Evolutionary conservation across 192 early-diverging fungal genomes (phyloP).

Genomic region (Dimargaris xerosporica): DNA sequence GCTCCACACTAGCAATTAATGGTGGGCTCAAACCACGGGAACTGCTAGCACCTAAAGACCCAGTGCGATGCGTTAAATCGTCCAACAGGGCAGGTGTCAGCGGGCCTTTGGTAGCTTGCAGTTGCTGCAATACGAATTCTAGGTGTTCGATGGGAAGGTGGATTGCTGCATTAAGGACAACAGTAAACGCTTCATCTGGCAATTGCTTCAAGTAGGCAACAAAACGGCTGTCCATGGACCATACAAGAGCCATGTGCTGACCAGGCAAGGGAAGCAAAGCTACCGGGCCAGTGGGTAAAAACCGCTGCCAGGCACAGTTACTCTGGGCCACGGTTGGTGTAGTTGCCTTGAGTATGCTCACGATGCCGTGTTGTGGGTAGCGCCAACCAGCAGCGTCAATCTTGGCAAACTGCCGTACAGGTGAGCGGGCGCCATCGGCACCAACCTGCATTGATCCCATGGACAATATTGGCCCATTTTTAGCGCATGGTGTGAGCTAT

Average conservation of each 20-base stretch:
- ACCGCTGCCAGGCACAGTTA: conserved; percentile 70
- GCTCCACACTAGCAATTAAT: conserved; percentile 38
- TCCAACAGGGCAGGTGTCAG: background rate
- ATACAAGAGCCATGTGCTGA: conserved; percentile 62
- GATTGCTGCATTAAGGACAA: conserved; percentile 72
- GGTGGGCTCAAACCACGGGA: conserved; percentile 32
- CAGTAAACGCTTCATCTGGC: conserved; percentile 43
- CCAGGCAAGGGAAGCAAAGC: conserved; percentile 62
- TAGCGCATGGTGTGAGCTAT: too few relatives aligned
- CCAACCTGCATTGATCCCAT: conserved; percentile 21
- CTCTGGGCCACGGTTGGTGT: conserved; percentile 25
- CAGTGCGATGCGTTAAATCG: background rate
- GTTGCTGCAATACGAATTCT: conserved; percentile 37
- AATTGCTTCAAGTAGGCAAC: conserved; percentile 45
- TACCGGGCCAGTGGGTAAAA: conserved; percentile 85
- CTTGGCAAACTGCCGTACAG: conserved; percentile 63
- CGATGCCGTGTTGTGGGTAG: conserved; percentile 73
- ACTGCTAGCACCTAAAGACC: background rate
- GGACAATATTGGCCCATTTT: too few relatives aligned
- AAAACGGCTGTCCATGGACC: conserved; percentile 60
- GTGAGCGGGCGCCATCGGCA: conserved; percentile 77
- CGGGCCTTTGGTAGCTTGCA: background rate
- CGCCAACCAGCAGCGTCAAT: conserved; percentile 78
- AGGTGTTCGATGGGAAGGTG: conserved; percentile 53
- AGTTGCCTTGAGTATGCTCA: conserved; percentile 65